Percentiles rank a stretch among this genome's conserved stretches.
Conservation (phyloP, 208 protist genomes). For the Acanthamoeba royreba region DNA sequence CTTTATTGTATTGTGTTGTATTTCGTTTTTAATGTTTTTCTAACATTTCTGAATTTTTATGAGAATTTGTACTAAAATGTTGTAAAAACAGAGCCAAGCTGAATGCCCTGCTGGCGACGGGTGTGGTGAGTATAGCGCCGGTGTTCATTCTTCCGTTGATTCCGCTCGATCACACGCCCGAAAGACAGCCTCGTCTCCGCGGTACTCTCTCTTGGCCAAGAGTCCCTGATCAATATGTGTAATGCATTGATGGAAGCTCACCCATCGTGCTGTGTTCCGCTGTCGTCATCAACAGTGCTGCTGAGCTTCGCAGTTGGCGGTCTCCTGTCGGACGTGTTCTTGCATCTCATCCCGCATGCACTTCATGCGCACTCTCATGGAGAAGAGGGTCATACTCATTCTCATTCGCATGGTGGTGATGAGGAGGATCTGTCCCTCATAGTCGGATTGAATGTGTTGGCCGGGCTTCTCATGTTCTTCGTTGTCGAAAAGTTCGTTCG, state of each 20-base stretch:
- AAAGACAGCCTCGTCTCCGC: background rate
- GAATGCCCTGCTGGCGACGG: background rate
- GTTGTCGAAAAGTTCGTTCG: slow-evolving; percentile 70
- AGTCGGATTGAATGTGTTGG: slow-evolving; percentile 57
- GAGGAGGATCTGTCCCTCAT: background rate
- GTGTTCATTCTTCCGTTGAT: slow-evolving; percentile 23
- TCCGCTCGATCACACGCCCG: background rate
- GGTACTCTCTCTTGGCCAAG: too few relatives aligned
- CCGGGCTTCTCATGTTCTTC: slow-evolving; percentile 65
- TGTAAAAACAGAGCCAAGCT: background rate
- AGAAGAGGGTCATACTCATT: background rate
- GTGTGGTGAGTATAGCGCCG: background rate
- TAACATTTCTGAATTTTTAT: background rate
- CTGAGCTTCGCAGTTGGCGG: slow-evolving; percentile 69
- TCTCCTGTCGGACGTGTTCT: slow-evolving; percentile 74
- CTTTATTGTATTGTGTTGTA: background rate
- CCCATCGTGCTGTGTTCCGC: background rate
- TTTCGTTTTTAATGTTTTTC: background rate
- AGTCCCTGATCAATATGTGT: background rate
- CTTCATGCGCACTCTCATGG: slow-evolving; percentile 1
- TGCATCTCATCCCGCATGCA: slow-evolving; percentile 75
- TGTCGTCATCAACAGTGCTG: slow-evolving; percentile 24
- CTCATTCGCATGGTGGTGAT: slow-evolving; percentile 34
- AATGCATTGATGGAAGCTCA: background rate
- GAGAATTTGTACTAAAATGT: background rate